phyloP scores from a whole-genome alignment of 148 eudicot species.

The Drosera capensis region DNA sequence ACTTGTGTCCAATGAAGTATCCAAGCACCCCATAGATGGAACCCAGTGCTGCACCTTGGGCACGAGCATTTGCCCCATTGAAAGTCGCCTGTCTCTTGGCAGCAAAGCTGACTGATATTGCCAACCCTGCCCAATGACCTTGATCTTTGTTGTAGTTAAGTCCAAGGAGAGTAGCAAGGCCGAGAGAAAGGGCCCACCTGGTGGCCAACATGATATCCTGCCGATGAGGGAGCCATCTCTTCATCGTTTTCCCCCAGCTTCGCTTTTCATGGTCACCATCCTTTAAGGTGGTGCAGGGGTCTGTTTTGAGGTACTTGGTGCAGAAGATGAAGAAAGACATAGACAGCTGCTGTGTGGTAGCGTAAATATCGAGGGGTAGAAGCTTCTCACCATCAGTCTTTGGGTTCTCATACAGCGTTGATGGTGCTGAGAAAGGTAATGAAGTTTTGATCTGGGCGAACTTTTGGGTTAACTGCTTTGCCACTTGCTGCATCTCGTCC shows the following conservation, averaged over 20 bases:
- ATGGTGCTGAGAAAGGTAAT: constrained; percentile 10
- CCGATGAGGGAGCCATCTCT: constrained; percentile 1
- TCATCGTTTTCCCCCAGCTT: constrained; percentile 1
- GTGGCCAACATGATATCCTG: constrained; percentile 26
- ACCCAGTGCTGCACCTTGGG: constrained; percentile 48
- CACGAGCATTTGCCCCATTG: constrained; percentile 28
- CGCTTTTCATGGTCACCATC: too few species aligned
- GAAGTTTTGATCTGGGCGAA: constrained; percentile 16
- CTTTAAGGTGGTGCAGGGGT: not conserved
- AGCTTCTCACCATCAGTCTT: constrained; percentile 9
- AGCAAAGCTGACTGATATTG: constrained; percentile 39
- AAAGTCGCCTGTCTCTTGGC: constrained; percentile 26
- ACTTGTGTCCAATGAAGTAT: constrained; percentile 19
- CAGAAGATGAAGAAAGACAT: constrained; percentile 26
- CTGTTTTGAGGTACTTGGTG: constrained; percentile 9
- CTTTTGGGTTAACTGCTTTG: constrained; percentile 11
- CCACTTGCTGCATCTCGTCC: constrained; percentile 5
- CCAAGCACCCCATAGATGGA: constrained; percentile 39
- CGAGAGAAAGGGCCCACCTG: constrained; percentile 36
- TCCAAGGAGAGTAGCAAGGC: constrained; percentile 35
- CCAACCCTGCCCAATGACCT: constrained; percentile 49
- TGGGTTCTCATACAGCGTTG: constrained; percentile 10
- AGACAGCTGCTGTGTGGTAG: constrained; percentile 8
- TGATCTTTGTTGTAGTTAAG: constrained; percentile 24
- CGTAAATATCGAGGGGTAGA: constrained; percentile 4